Conservation (phyloP, 208 protist species). For the Sergeia podlipaevii region DNA sequence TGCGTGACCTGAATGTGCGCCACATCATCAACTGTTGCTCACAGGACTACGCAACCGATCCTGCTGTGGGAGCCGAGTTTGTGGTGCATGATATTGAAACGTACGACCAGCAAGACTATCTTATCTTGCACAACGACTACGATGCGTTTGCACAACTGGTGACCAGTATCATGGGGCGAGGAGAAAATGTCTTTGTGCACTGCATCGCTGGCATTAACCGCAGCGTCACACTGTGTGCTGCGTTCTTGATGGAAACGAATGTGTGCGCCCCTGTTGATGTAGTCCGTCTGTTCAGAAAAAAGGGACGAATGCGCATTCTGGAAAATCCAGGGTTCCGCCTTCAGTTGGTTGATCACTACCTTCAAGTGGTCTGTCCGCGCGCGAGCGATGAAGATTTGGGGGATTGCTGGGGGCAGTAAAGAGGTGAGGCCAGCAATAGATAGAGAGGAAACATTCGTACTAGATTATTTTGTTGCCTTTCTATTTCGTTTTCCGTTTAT, state of each 20-base stretch:
- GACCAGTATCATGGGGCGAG: constrained; percentile 17
- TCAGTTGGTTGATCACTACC: constrained; percentile 83
- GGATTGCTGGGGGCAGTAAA: neutral
- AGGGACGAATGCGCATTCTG: constrained; percentile 58
- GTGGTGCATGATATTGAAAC: constrained; percentile 36
- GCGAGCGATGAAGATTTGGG: neutral
- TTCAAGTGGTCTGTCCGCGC: constrained; percentile 28
- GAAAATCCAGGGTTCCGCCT: constrained; percentile 79
- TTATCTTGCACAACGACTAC: constrained; percentile 79
- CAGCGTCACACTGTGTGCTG: constrained; percentile 77
- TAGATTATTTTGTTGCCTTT: neutral
- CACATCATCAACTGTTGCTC: constrained; percentile 83
- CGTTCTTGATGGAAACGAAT: constrained; percentile 69
- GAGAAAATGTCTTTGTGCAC: constrained; percentile 79
- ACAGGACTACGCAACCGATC: constrained; percentile 36
- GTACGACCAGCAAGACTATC: constrained; percentile 64
- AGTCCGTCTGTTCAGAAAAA: constrained; percentile 48
- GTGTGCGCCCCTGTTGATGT: constrained; percentile 44
- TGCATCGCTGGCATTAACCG: constrained; percentile 86
- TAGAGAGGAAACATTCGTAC: neutral
- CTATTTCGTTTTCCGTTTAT: neutral
- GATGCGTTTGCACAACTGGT: constrained; percentile 58
- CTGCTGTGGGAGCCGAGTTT: constrained; percentile 30
- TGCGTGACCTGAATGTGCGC: constrained; percentile 41
- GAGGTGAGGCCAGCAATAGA: neutral